Percentiles rank a stretch among this genome's conserved stretches.
phyloP scores from a whole-genome alignment of 2,329 filamentous ascomycete genomes.

The Penicillium sclerotiorum region DNA sequence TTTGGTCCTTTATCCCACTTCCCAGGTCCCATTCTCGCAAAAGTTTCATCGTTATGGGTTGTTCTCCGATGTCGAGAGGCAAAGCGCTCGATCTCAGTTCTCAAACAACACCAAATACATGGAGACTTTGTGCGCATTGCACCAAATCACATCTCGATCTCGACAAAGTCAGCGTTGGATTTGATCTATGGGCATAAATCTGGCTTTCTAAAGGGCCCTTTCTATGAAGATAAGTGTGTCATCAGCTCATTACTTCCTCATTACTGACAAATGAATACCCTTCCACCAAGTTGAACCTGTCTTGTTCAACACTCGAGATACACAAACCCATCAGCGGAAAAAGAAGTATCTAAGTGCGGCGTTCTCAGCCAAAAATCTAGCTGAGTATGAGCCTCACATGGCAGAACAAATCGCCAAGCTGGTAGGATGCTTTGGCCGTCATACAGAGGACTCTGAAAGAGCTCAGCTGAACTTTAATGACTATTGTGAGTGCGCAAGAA shows the following conservation, averaged over 20 bases:
- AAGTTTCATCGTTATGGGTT: slow-evolving; percentile 21
- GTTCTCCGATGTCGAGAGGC: slow-evolving; percentile 21
- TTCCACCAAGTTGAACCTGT: slow-evolving; percentile 18
- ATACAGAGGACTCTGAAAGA: not conserved
- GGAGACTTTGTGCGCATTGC: slow-evolving; percentile 46
- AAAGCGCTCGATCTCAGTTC: slow-evolving; percentile 20
- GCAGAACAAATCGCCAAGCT: slow-evolving; percentile 1
- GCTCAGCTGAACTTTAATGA: not conserved
- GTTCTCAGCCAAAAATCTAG: slow-evolving; percentile 8
- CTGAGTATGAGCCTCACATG: slow-evolving; percentile 11
- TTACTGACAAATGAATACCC: not conserved
- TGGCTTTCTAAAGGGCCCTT: slow-evolving; percentile 34
- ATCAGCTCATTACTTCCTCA: not conserved
- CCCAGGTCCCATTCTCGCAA: slow-evolving; percentile 8
- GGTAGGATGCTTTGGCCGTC: not conserved
- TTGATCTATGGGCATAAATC: slow-evolving; percentile 41
- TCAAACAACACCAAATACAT: slow-evolving; percentile 22
- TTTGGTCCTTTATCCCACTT: not conserved
- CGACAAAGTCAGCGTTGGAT: slow-evolving; percentile 40
- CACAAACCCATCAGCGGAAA: slow-evolving; percentile 19
- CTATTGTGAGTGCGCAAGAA: not conserved
- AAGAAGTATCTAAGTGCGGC: slow-evolving; percentile 16
- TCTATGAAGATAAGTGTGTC: slow-evolving; percentile 17
- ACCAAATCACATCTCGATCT: slow-evolving; percentile 48
- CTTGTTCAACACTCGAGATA: slow-evolving; percentile 9